Percentiles rank a stretch among this genome's conserved stretches.
Conservation (phyloP, 78 protist genomes). For the Creolimax fragrantissima region DNA sequence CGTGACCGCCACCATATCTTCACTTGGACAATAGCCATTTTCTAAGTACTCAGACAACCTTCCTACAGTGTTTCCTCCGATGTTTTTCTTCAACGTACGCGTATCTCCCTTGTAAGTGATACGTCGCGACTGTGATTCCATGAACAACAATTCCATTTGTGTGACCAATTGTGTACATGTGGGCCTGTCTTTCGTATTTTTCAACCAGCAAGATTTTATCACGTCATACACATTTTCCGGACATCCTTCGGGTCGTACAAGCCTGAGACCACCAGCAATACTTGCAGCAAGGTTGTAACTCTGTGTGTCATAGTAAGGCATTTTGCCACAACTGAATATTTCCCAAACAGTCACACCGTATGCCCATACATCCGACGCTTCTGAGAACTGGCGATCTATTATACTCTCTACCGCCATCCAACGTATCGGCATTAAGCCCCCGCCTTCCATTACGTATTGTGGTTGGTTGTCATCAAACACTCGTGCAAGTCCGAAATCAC, state of each 20-base stretch:
- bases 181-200: not conserved
- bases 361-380: conserved; percentile 9
- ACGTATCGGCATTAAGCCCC: not conserved
- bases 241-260: not conserved
- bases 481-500: conserved; percentile 18
- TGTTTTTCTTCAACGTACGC: no score
- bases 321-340: not conserved
- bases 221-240: not conserved
- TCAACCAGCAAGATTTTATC: not conserved
- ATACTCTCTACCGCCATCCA: conserved; percentile 18
- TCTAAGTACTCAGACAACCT: no score
- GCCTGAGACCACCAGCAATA: not conserved
- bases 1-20: no score
- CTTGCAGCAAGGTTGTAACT: not conserved
- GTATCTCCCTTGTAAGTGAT: no score
- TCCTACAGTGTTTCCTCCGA: no score
- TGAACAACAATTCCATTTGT: no score
- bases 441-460: not conserved
- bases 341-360: not conserved
- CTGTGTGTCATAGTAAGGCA: not conserved
- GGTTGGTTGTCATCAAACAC: not conserved
- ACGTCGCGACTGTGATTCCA: no score
- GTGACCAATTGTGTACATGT: no score
- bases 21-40: no score
- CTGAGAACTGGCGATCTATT: not conserved